phyloP scores from a whole-genome alignment of 2,329 filamentous ascomycete species.

The Trichoderma guizhouense region DNA sequence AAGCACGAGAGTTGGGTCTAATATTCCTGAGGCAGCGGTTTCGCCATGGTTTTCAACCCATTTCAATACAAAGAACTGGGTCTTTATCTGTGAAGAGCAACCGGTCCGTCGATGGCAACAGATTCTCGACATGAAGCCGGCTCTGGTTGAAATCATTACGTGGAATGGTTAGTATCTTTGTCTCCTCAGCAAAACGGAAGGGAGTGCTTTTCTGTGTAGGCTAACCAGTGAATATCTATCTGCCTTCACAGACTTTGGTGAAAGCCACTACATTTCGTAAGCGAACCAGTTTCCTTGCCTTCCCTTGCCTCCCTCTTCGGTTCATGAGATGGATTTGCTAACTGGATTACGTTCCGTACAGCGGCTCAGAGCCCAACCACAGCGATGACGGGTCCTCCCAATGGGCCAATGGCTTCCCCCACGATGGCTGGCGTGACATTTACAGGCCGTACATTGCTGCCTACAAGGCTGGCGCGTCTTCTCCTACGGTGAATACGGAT shows the following conservation, averaged over 20 bases:
- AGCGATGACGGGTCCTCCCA: constrained; percentile 45
- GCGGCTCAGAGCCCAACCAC: constrained; percentile 25
- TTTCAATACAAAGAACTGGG: constrained; percentile 26
- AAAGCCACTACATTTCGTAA: constrained; percentile 27
- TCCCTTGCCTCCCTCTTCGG: neutral
- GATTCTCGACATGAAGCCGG: constrained; percentile 25
- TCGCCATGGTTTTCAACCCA: constrained; percentile 27
- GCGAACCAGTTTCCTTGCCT: neutral
- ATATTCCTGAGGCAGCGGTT: constrained; percentile 17
- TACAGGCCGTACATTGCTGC: constrained; percentile 25
- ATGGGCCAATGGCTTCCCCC: constrained; percentile 45
- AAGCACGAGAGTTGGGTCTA: neutral
- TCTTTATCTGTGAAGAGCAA: constrained; percentile 26
- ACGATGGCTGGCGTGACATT: constrained; percentile 29
- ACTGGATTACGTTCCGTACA: neutral
- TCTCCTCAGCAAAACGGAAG: neutral
- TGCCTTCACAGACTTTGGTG: constrained; percentile 21
- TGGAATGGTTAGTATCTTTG: constrained; percentile 22
- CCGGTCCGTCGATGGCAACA: constrained; percentile 24
- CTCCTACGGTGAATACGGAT: constrained; percentile 23
- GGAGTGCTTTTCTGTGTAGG: neutral
- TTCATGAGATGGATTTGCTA: neutral
- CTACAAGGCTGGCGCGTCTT: constrained; percentile 22
- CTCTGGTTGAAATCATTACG: constrained; percentile 23
- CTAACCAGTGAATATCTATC: neutral